Evolutionary conservation across 2,329 filamentous ascomycete genomes (phyloP), one percentile per base, ranked within the genome.

Genomic region (Xylariaceae sp.): DNA sequence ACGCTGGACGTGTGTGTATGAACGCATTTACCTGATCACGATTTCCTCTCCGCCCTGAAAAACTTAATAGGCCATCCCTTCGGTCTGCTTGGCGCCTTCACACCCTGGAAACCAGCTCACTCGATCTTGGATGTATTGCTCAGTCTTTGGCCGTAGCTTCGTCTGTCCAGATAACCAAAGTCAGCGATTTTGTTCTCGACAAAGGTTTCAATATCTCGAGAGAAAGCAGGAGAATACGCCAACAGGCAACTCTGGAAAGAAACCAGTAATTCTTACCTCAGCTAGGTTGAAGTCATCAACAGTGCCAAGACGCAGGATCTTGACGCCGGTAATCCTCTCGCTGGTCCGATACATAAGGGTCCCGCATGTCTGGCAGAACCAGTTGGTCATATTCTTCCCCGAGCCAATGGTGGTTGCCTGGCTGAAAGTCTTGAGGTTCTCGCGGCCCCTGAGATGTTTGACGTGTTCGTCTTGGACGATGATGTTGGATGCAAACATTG

Each of bases 401-500:
- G 76, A 75, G 0, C 60, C 74, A 36, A 83, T 78, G 0, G 83
- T 85, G n/a, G 73, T 66, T 2, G 64, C 65, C 62, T 86, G 80
- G 3, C 66, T 62, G 55, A 72, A 87, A 1, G 65, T 61, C 16
- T 69, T 81, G 11, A 87, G 74, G 24, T 78, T 79, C 0, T 82
- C 79, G 3, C 73, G 70, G 7, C 85, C 84, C 11, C 83, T 81
- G 0, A 82, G 8, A 62, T 84, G 78, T 43, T 68, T 76, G 0
- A 86, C 62, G 54, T 79, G 56, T 0, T 67, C 65, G 66, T 84
- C 75, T 9, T 66, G 60, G 36, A 86, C 69, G 56, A 76, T 76
- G 66, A 87, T 85, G 71, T 84, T 86, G 50, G 82, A 80, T 2
- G 83, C 80, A 71, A 85, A 86, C 80, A 86, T 85, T 0, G 83